Conservation (phyloP, 306 rosid genomes). For the Quillaja saponaria region DNA sequence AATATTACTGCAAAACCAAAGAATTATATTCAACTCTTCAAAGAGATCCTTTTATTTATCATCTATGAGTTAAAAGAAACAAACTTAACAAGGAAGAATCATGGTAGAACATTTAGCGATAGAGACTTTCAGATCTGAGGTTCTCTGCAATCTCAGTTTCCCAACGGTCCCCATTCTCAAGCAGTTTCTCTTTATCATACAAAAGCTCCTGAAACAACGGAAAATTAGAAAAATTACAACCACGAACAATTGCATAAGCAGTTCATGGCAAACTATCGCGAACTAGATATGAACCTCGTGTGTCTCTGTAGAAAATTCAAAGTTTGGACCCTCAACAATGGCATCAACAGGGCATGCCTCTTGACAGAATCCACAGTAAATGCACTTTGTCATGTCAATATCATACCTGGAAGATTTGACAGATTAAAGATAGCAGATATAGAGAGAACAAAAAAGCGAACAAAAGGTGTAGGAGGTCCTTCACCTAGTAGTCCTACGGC, state of each 20-base stretch:
- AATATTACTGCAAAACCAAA: too few relatives aligned
- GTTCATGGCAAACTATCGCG: not conserved
- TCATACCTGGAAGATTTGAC: slow-evolving; percentile 70
- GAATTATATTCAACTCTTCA: too few relatives aligned
- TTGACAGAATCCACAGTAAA: slow-evolving; percentile 99
- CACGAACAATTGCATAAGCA: not conserved
- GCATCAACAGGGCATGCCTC: slow-evolving; percentile 99
- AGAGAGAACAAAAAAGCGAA: not conserved
- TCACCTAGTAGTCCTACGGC: slow-evolving; percentile 99
- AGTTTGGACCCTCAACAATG: slow-evolving; percentile 98
- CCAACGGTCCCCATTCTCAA: slow-evolving; percentile 98
- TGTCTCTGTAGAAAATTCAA: slow-evolving; percentile 92
- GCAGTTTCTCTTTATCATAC: slow-evolving; percentile 97
- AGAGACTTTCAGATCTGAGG: slow-evolving; percentile 94
- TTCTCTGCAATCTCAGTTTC: slow-evolving; percentile 98
- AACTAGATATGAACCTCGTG: slow-evolving; percentile 67
- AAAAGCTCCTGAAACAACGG: slow-evolving; percentile 76
- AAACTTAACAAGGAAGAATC: slow-evolving; percentile 18
- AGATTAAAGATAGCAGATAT: slow-evolving; percentile 15
- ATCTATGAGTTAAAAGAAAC: slow-evolving; percentile 5
- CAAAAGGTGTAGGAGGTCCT: not conserved
- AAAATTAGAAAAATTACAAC: slow-evolving; percentile 5
- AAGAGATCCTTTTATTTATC: too few relatives aligned
- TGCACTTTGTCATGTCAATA: slow-evolving; percentile 99
- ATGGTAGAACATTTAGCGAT: slow-evolving; percentile 57